Conservation (phyloP, 257 asterid species). For the Hygrophila difformis region DNA sequence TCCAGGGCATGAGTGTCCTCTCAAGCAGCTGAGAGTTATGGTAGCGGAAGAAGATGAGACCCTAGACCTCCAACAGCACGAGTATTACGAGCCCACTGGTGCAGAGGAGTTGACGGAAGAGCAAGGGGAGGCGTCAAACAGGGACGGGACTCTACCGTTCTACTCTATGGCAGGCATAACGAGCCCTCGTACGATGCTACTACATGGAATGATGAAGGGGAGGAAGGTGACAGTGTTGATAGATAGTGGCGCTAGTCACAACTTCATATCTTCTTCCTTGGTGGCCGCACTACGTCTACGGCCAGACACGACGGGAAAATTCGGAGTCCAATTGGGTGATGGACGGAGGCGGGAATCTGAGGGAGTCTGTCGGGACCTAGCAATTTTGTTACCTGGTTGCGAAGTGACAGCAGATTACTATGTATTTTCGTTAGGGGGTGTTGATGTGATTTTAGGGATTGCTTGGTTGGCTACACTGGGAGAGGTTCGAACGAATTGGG, state of each 20-base stretch:
- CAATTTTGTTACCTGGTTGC: neutral
- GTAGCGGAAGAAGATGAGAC: neutral
- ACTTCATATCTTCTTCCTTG: neutral
- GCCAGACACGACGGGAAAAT: neutral
- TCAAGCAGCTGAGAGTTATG: neutral
- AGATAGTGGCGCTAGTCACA: constrained; percentile 4
- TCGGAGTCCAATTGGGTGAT: too few relatives aligned
- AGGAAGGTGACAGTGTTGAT: neutral
- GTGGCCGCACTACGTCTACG: neutral
- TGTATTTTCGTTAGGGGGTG: too few relatives aligned
- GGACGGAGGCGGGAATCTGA: neutral
- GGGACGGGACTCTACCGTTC: neutral
- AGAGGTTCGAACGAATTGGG: neutral
- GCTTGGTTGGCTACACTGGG: neutral
- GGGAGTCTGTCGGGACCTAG: neutral
- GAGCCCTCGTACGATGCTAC: neutral
- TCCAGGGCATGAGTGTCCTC: neutral
- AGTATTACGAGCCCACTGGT: too few relatives aligned
- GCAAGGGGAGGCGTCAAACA: neutral
- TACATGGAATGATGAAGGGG: neutral
- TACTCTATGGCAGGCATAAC: neutral
- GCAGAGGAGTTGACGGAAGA: too few relatives aligned
- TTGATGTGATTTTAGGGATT: too few relatives aligned
- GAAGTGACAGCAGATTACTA: too few relatives aligned
- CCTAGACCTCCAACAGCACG: neutral